These are phyloP conservation scores for Lepiota brunneoincarnata DNA, from an alignment of 768 basidiomycete species.

Conservation along the genomic window DNA sequence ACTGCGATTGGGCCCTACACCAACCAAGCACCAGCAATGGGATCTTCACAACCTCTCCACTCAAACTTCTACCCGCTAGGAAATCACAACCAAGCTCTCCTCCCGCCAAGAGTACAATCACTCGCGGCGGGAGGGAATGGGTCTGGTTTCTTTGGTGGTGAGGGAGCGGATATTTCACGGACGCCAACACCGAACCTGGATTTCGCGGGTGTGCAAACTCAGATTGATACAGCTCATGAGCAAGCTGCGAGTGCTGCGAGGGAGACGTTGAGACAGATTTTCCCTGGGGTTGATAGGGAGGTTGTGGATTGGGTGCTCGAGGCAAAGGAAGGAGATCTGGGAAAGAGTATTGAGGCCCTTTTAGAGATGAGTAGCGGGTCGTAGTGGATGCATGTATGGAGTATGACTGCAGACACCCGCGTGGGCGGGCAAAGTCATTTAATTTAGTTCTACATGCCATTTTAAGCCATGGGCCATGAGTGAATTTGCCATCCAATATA, in stretches of 20 bases:
- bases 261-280: conserved; percentile 84
- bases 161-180: conserved; percentile 51
- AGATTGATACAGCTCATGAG: conserved; percentile 78
- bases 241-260: conserved; percentile 68
- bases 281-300: conserved; percentile 79
- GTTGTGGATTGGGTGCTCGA: conserved; percentile 88
- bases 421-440: neutral
- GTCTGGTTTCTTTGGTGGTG: conserved; percentile 8
- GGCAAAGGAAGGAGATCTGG: conserved; percentile 85
- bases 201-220: conserved; percentile 63
- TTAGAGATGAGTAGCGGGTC: conserved; percentile 66
- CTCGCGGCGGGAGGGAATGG: conserved; percentile 20
- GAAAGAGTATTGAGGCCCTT: conserved; percentile 83
- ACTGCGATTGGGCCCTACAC: conserved; percentile 35
- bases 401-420: neutral
- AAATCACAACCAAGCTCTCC: conserved; percentile 24
- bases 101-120: conserved; percentile 46
- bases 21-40: conserved; percentile 46
- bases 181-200: conserved; percentile 72
- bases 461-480: no score
- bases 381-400: conserved; percentile 16
- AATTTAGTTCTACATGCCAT: neutral
- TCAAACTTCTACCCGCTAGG: neutral
- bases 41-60: conserved; percentile 40
- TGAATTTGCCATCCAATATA: no score